Evolutionary conservation across 1,139 yeast species (phyloP), one percentile per base, ranked within the genome.

Genomic region (Hansenula sp.): DNA sequence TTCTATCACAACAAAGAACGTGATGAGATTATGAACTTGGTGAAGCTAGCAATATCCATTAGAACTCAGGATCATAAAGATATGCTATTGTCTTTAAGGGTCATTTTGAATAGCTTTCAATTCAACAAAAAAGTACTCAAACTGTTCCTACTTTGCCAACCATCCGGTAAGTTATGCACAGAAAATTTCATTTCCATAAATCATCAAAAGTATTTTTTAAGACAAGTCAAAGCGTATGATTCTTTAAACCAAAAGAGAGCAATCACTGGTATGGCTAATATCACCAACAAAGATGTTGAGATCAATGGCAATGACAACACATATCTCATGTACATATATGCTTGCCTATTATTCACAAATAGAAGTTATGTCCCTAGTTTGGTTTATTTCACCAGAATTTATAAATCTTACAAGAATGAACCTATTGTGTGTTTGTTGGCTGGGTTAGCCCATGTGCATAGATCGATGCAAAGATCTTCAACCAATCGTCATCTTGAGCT

Each of bases 401-500:
- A 78, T 62, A 78, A 66, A 61, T 72, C 71, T 21, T 76, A 73
- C 43, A 81, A 82, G 34, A 66, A 76, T 36, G 96, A 92, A 48
- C 95, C 97, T 0, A 77, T 87, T 69, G 67, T 92, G 2, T 73
- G 89, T 47, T 68, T 92, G 29, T 63, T 85, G 21, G 67, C 87
- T 39, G 97, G 94, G 0, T 63, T 92, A 32, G 79, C 90, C 0
- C 92, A 90, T 61, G 68, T 89, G n/a, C 96, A 90, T 53, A 72
- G 98, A 31, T 84, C 97, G 0, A 82, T 90, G 81, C 97, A 92
- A 61, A 71, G 99, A 48, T 78, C 87, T 42, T 82, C 96, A 13
- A 71, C 82, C 11, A 88, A 88, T 59, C 74, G 97, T 44, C 97
- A 90, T 55, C 71, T 84, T 42, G 97, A 90, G 56, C 69, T 92